phyloP scores from a whole-genome alignment of 208 protist genomes.

The Zelonia costaricensis region DNA sequence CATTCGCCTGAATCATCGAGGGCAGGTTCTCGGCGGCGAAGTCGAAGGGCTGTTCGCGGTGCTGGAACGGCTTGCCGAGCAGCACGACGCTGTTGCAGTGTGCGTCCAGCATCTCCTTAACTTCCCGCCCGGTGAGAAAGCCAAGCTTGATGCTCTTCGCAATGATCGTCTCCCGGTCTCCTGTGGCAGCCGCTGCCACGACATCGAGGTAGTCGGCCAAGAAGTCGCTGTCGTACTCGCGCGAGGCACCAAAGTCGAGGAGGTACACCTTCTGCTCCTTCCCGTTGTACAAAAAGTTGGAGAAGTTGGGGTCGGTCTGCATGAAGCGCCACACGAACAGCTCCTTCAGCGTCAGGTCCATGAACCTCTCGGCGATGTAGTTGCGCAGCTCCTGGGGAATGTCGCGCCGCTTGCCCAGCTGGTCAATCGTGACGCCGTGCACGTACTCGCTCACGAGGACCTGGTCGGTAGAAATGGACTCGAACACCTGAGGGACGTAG shows the following conservation, averaged over 20 bases:
- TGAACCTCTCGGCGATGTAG: slow-evolving; percentile 78
- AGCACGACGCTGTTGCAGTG: slow-evolving; percentile 88
- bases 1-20: slow-evolving; percentile 68
- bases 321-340: slow-evolving; percentile 96
- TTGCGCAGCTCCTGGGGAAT: slow-evolving; percentile 76
- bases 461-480: slow-evolving; percentile 52
- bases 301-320: slow-evolving; percentile 98
- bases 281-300: slow-evolving; percentile 95
- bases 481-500: slow-evolving; percentile 73
- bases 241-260: slow-evolving; percentile 96
- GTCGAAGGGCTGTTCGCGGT: slow-evolving; percentile 71
- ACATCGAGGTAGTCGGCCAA: slow-evolving; percentile 92
- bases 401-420: slow-evolving; percentile 39
- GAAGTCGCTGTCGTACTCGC: slow-evolving; percentile 84
- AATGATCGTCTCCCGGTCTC: slow-evolving; percentile 79
- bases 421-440: slow-evolving; percentile 64
- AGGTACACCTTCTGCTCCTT: slow-evolving; percentile 63
- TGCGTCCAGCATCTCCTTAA: slow-evolving; percentile 89
- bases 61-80: slow-evolving; percentile 90
- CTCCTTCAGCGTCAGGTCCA: slow-evolving; percentile 89
- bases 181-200: slow-evolving; percentile 83
- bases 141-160: slow-evolving; percentile 90
- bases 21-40: slow-evolving; percentile 89
- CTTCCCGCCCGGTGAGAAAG: slow-evolving; percentile 96
- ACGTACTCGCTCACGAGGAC: slow-evolving; percentile 74